Evolutionary conservation across 257 asterid species (phyloP), one percentile per base, ranked within the genome.

Genomic region (Ehretia macrophylla): DNA sequence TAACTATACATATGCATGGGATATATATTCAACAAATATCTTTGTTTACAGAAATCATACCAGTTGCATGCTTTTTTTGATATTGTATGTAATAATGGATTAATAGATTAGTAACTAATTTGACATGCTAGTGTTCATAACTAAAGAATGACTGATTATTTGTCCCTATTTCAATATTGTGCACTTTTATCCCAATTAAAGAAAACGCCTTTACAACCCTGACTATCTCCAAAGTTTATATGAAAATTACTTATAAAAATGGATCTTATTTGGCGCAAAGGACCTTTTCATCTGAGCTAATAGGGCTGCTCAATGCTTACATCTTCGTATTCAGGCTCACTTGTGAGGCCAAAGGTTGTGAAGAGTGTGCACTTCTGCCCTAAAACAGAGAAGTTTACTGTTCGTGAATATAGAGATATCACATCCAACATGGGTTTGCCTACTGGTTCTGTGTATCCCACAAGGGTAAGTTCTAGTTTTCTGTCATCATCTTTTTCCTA

Each of bases 261-360:
- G 35, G 35, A 27, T 6, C 3, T 6, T 27, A 1, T 6, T 1
- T 27, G 22, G 22, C 12, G 2, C 3, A 42, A 42, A 2, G 47
- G 3, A 42, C 47, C 1, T 14, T 42, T 10, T 42, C 3, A 42
- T 42, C 47, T 10, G 47, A 51, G 10, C 9, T 51, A 44, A 54
- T 32, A n/a, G 27, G 22, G 45, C 45, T 17, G 11, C 59, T 51
- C 13, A 39, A 27, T 18, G 8, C 48, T 55, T 32, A 50, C 68
- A 22, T 18, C 68, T 68, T 20, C 23, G 23, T 10, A 1, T 60
- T 59, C 64, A 91, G 98, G 97, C 83, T 91, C 98, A 66, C 97
- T 91, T 72, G 98, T 91, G 62, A 84, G 98, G 85, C 97, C 98
- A 63, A 91, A 91, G 82, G 98, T 91, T 73, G 97, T 91, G 64